Conservation (phyloP, 169 alveolate genomes). For the Eimeria sp. region DNA sequence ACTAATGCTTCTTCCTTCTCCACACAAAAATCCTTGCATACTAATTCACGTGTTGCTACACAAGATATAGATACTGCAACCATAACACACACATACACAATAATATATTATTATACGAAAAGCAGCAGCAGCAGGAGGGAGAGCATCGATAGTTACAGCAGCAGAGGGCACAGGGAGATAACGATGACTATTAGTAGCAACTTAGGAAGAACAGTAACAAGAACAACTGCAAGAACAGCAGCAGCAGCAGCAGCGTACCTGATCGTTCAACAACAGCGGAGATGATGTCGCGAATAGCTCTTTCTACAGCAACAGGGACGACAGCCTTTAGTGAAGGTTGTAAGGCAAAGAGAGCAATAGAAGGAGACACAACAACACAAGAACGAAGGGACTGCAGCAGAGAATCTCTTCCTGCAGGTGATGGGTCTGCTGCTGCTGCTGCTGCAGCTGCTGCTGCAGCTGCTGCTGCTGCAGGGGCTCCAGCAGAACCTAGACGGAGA, state of each 20-base stretch:
- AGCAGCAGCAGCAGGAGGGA: no score
- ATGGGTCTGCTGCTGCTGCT: no score
- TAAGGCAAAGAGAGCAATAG: constrained; percentile 93
- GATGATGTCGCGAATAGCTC: constrained; percentile 97
- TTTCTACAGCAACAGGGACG: constrained; percentile 97
- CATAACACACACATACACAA: background rate
- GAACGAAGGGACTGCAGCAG: constrained; percentile 84
- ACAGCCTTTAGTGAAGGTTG: constrained; percentile 91
- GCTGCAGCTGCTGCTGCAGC: background rate
- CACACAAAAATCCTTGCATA: constrained; percentile 97
- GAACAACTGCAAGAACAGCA: background rate
- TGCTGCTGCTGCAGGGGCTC: background rate
- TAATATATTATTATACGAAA: background rate
- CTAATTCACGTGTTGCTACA: constrained; percentile 97
- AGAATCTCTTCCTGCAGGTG: background rate
- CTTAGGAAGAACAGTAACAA: no score
- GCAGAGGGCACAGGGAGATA: background rate
- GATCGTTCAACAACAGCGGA: constrained; percentile 91
- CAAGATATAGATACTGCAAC: constrained; percentile 96
- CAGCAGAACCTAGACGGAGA: background rate
- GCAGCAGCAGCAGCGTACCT: constrained; percentile 30
- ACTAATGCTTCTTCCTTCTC: constrained; percentile 96
- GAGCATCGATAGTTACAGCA: constrained; percentile 86
- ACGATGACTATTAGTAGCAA: constrained; percentile 52
- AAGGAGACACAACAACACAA: constrained; percentile 92